A percentile compares a stretch with the other conserved stretches of the same genome.
phyloP scores from a whole-genome alignment of 1,284 basidiomycete species.

The Taiwanofungus camphoratus region DNA sequence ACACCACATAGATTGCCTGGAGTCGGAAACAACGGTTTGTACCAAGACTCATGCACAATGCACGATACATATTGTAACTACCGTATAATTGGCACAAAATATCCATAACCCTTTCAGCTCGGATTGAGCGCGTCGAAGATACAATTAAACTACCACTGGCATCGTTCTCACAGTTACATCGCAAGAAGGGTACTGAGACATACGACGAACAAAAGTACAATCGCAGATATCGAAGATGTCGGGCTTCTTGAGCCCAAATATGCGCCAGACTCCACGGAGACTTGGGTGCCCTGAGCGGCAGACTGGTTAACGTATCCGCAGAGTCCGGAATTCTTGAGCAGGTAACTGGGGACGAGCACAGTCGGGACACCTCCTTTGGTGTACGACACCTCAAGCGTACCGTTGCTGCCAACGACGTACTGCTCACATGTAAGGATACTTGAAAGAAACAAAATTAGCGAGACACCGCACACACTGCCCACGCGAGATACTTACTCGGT shows the following conservation, averaged over 20 bases:
- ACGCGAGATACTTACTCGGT: conserved; percentile 43
- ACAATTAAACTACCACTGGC: background rate
- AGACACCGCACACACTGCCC: conserved; percentile 3
- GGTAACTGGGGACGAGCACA: conserved; percentile 40
- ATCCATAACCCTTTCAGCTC: background rate
- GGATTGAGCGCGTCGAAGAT: background rate
- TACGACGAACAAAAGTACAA: background rate
- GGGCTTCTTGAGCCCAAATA: background rate
- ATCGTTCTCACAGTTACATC: background rate
- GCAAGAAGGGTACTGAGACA: conserved; percentile 3
- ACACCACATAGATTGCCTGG: no score
- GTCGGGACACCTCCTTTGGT: conserved; percentile 52
- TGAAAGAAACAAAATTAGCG: background rate
- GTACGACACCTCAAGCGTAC: conserved; percentile 54
- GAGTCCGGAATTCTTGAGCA: conserved; percentile 36
- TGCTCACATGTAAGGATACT: conserved; percentile 60
- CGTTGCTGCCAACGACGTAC: conserved; percentile 58
- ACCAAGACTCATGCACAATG: no score
- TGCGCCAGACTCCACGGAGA: background rate
- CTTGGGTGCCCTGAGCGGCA: background rate
- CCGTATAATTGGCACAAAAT: no score
- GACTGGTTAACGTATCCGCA: conserved; percentile 23
- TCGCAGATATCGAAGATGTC: background rate
- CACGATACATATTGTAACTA: no score
- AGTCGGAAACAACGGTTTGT: no score